These are phyloP conservation scores for Tritrichomonas musculus DNA, from an alignment of 208 protist genomes.

Conservation along the genomic window DNA sequence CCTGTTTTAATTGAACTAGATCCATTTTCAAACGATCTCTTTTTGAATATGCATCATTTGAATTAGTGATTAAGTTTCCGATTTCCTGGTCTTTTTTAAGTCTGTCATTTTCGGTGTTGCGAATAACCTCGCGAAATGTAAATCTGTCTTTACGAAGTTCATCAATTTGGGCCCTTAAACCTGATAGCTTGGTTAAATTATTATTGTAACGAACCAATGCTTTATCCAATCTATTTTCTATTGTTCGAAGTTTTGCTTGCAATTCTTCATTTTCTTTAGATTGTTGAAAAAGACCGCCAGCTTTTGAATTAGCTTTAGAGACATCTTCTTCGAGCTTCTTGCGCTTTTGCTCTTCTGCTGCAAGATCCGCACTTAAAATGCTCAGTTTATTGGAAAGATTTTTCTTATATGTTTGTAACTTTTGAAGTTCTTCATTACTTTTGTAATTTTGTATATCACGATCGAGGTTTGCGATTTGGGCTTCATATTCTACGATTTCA, in stretches of 20 bases:
- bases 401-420: not conserved
- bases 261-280: not conserved
- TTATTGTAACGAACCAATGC: slow-evolving; percentile 21
- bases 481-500: not conserved
- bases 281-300: not conserved
- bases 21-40: slow-evolving; percentile 8
- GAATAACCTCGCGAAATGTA: not conserved
- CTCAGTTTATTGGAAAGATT: slow-evolving; percentile 12
- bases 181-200: not conserved
- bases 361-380: not conserved
- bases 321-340: not conserved
- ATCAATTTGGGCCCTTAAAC: not conserved
- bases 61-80: not conserved
- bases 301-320: not conserved
- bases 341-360: not conserved
- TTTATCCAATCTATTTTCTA: not conserved
- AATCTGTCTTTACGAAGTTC: not conserved
- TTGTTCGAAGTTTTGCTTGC: not conserved
- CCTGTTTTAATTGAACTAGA: not conserved
- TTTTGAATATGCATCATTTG: not conserved
- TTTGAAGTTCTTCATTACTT: not conserved
- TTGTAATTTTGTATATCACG: not conserved
- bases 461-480: not conserved
- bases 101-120: not conserved
- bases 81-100: not conserved